phyloP scores from a whole-genome alignment of 73 alveolate species.

The Stentor roeselii region DNA sequence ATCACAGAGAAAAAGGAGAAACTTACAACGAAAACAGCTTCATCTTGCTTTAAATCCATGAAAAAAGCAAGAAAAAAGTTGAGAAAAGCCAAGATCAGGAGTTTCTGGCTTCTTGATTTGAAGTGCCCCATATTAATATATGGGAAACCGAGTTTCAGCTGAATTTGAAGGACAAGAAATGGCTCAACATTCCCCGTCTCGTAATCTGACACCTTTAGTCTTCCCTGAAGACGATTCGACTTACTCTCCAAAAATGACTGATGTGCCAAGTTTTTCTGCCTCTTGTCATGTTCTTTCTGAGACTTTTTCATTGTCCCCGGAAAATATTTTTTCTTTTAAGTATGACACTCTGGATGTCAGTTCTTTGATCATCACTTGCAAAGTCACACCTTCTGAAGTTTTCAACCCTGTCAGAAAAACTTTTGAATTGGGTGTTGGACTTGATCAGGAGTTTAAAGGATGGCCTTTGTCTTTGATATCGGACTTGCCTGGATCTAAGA shows the following conservation, averaged over 20 bases:
- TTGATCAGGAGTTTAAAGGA: neutral
- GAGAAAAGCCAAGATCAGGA: no score
- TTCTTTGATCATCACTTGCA: neutral
- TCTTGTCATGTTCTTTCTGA: neutral
- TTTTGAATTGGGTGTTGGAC: neutral
- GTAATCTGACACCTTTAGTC: neutral
- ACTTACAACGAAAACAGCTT: no score
- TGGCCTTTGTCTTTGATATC: neutral
- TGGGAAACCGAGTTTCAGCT: neutral
- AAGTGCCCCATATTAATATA: neutral
- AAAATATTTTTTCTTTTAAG: neutral
- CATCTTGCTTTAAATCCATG: no score
- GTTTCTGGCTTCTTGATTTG: no score
- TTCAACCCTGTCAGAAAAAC: neutral
- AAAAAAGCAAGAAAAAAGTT: no score
- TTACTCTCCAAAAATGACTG: neutral
- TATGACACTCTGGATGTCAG: neutral
- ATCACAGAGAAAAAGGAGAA: no score
- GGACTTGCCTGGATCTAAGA: neutral
- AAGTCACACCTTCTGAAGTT: neutral
- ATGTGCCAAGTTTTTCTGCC: neutral
- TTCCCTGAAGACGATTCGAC: neutral
- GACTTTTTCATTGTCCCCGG: neutral
- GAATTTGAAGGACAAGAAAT: neutral
- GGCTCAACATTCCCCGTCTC: neutral